A percentile compares a stretch with the other conserved stretches of the same genome.
Conservation (phyloP, 495 filamentous ascomycete species). For the Sordaria brevicollis region DNA sequence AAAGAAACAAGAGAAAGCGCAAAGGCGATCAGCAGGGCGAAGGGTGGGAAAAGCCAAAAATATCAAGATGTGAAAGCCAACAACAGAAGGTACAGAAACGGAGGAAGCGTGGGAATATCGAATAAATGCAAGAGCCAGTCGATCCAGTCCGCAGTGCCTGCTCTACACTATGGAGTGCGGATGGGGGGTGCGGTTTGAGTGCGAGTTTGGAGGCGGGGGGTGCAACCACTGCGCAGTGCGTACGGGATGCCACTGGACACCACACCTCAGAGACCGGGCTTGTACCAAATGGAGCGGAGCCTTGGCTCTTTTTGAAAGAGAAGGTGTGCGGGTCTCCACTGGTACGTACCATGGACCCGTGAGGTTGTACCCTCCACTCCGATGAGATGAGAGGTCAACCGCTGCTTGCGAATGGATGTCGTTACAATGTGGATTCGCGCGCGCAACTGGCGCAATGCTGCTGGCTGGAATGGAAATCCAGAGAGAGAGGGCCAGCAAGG, state of each 20-base stretch:
- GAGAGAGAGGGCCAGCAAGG: not conserved
- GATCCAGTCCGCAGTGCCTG: not conserved
- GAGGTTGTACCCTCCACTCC: not conserved
- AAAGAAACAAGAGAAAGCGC: not conserved
- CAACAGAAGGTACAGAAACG: not conserved
- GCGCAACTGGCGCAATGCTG: not conserved
- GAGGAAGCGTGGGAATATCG: not conserved
- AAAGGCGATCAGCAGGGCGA: not conserved
- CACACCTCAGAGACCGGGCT: not conserved
- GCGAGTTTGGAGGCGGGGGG: not conserved
- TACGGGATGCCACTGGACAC: not conserved
- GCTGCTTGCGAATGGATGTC: not conserved
- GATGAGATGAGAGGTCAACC: not conserved
- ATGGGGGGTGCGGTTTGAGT: not conserved
- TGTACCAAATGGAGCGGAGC: not conserved
- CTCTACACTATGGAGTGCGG: not conserved
- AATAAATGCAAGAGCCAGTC: not conserved
- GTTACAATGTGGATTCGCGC: not conserved
- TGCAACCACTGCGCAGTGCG: not conserved
- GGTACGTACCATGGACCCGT: not conserved
- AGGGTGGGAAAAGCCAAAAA: slow-evolving; percentile 5
- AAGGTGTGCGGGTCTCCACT: not conserved
- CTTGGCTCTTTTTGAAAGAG: not conserved
- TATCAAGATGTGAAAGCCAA: slow-evolving; percentile 19
- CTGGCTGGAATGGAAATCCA: not conserved